These are phyloP conservation scores for Tricholomella constricta DNA, from an alignment of 768 basidiomycete genomes.

Conservation along the genomic window DNA sequence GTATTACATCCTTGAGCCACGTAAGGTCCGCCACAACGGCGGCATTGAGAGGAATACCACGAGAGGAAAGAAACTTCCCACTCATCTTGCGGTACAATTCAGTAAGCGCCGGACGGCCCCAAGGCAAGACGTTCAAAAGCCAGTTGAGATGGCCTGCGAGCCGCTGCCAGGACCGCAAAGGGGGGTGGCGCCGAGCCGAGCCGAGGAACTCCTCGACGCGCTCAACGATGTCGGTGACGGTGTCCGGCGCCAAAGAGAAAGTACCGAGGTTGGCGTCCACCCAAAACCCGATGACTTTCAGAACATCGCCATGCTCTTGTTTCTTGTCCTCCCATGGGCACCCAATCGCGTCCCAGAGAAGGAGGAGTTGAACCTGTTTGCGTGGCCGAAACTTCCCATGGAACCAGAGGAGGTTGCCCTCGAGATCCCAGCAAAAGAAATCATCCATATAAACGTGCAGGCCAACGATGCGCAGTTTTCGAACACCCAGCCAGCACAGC, in stretches of 20 bases:
- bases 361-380: slow-evolving; percentile 29
- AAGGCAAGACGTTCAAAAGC: slow-evolving; percentile 27
- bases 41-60: background rate
- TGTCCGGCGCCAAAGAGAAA: slow-evolving; percentile 16
- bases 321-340: slow-evolving; percentile 30
- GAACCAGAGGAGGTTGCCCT: slow-evolving; percentile 23
- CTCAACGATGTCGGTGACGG: slow-evolving; percentile 12
- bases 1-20: slow-evolving; percentile 3
- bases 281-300: too few relatives aligned
- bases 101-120: slow-evolving; percentile 16
- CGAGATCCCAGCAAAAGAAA: slow-evolving; percentile 28
- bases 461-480: slow-evolving; percentile 15
- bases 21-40: background rate
- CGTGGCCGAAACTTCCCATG: slow-evolving; percentile 18
- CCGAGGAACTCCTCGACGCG: background rate
- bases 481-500: background rate
- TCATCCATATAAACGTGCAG: slow-evolving; percentile 29
- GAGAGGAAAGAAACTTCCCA: background rate
- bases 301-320: slow-evolving; percentile 24
- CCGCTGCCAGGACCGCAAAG: slow-evolving; percentile 28
- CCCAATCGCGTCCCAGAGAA: too few relatives aligned
- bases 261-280: too few relatives aligned
- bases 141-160: slow-evolving; percentile 38
- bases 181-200: background rate
- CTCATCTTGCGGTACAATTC: slow-evolving; percentile 17